A percentile compares a stretch with the other conserved stretches of the same genome.
phyloP scores from a whole-genome alignment of 441 rosid species.

The Pelargonium cotyledonis region DNA sequence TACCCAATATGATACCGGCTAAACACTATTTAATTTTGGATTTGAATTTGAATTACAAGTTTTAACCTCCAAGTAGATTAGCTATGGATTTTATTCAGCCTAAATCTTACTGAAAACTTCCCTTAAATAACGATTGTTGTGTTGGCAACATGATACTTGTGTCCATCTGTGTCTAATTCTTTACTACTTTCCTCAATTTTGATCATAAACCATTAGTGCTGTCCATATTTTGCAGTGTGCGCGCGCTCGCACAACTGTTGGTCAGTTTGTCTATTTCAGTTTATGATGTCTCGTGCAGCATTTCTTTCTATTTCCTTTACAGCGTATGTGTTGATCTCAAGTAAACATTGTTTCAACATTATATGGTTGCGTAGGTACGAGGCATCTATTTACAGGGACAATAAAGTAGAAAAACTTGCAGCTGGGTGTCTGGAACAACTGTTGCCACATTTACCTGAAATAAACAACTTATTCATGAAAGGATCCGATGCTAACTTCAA shows the following conservation, averaged over 20 bases:
- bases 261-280: no score
- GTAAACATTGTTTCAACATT: not conserved
- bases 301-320: no score
- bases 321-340: not conserved
- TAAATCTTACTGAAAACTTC: no score
- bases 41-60: no score
- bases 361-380: constrained; percentile 39
- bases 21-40: no score
- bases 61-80: no score
- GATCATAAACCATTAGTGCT: not conserved
- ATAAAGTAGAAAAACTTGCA: constrained; percentile 41
- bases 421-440: constrained; percentile 44
- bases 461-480: constrained; percentile 30
- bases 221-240: not conserved
- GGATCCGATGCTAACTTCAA: constrained; percentile 43
- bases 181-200: not conserved
- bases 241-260: no score
- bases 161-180: not conserved
- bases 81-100: no score
- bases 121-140: no score
- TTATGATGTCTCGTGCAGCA: no score
- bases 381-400: constrained; percentile 34
- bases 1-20: no score
- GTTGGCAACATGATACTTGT: no score
- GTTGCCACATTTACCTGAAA: constrained; percentile 44